phyloP scores from a whole-genome alignment of 2,329 filamentous ascomycete genomes.

The Alternaria gaisen region DNA sequence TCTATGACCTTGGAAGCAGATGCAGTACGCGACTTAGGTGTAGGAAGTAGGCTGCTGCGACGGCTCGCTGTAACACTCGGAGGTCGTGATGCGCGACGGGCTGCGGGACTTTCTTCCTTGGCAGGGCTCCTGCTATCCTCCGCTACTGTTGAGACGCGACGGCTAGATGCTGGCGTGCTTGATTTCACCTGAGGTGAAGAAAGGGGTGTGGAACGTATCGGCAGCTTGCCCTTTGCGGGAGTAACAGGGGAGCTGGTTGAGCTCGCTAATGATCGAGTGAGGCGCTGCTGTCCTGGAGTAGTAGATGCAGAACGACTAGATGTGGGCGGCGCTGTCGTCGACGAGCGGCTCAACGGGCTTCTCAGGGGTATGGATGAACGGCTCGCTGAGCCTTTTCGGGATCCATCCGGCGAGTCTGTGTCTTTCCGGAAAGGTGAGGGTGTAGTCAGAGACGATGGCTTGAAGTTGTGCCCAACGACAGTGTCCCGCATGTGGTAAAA shows the following conservation, averaged over 20 bases:
- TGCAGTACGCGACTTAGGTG: slow-evolving; percentile 37
- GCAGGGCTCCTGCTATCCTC: slow-evolving; percentile 30
- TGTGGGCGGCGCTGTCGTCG: slow-evolving; percentile 36
- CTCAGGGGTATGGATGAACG: slow-evolving; percentile 48
- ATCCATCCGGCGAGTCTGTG: slow-evolving; percentile 23
- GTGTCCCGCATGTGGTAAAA: slow-evolving; percentile 50
- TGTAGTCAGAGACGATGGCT: slow-evolving; percentile 46
- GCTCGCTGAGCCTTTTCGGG: slow-evolving; percentile 35
- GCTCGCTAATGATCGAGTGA: slow-evolving; percentile 39
- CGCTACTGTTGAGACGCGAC: slow-evolving; percentile 32
- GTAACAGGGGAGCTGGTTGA: slow-evolving; percentile 45
- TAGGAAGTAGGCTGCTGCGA: slow-evolving; percentile 41
- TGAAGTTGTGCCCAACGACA: slow-evolving; percentile 51
- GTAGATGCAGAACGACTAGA: slow-evolving; percentile 38
- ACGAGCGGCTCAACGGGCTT: slow-evolving; percentile 43
- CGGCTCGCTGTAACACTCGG: slow-evolving; percentile 43
- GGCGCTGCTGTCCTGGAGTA: slow-evolving; percentile 40
- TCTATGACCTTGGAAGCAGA: slow-evolving; percentile 31
- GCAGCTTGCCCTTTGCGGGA: slow-evolving; percentile 36
- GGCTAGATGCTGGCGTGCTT: slow-evolving; percentile 35
- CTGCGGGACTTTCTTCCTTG: slow-evolving; percentile 42
- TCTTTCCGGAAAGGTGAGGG: slow-evolving; percentile 45
- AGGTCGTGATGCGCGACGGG: slow-evolving; percentile 37
- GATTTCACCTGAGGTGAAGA: slow-evolving; percentile 27
- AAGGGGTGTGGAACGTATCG: slow-evolving; percentile 30